Evolutionary conservation across 495 filamentous ascomycete species (phyloP).

Genomic region (Aspergillus sclerotiicarbonarius): DNA sequence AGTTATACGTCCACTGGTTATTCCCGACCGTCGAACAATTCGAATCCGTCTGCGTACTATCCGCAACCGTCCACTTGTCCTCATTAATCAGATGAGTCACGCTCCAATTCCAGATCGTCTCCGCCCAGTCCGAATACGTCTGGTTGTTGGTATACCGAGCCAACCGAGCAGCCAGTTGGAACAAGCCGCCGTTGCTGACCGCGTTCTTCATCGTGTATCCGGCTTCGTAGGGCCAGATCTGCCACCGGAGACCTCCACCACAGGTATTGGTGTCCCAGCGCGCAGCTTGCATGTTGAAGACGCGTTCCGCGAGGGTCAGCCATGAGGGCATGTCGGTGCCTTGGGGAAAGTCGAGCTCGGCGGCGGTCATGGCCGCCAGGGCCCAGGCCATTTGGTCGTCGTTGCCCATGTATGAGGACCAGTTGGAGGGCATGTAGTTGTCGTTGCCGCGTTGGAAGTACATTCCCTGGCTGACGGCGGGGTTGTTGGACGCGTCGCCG

Average conservation of each 20-base stretch:
- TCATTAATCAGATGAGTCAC: conserved; percentile 52
- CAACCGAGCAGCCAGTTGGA: conserved; percentile 72
- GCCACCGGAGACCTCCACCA: conserved; percentile 79
- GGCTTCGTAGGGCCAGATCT: conserved; percentile 75
- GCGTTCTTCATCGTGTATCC: conserved; percentile 81
- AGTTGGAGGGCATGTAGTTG: conserved; percentile 63
- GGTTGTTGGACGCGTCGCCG: conserved; percentile 68
- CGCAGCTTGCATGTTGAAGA: conserved; percentile 62
- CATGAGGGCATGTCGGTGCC: conserved; percentile 55
- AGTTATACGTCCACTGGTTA: conserved; percentile 75
- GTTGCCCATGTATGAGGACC: conserved; percentile 56
- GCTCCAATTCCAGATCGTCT: conserved; percentile 71
- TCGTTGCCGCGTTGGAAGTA: conserved; percentile 64
- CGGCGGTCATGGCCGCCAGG: conserved; percentile 67
- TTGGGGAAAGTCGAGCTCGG: conserved; percentile 70
- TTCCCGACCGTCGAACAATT: conserved; percentile 60
- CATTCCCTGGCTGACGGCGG: conserved; percentile 57
- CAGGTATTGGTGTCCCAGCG: conserved; percentile 69
- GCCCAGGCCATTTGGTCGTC: conserved; percentile 86
- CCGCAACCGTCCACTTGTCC: conserved; percentile 56
- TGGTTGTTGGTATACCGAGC: conserved; percentile 72
- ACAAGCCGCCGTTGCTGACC: conserved; percentile 74
- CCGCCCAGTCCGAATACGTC: conserved; percentile 74
- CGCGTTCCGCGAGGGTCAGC: conserved; percentile 55
- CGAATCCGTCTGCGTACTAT: conserved; percentile 57